phyloP scores from a whole-genome alignment of 1,139 yeast genomes.

The Suhomyces anneliseae region DNA sequence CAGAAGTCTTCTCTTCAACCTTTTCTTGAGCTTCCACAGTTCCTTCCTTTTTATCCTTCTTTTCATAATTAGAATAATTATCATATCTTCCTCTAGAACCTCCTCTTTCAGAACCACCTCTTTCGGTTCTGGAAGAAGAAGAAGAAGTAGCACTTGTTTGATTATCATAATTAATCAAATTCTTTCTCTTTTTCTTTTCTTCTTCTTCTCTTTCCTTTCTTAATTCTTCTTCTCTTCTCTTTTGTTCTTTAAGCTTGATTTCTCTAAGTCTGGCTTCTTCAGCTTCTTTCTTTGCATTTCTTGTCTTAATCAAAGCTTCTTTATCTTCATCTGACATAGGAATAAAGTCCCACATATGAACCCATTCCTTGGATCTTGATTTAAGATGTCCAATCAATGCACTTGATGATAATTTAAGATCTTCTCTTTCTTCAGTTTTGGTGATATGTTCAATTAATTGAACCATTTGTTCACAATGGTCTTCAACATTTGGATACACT shows the following conservation, averaged over 20 bases:
- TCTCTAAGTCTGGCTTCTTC: slow-evolving; percentile 16
- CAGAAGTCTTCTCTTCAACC: slow-evolving; percentile 2
- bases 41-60: not conserved
- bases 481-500: slow-evolving; percentile 67
- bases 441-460: slow-evolving; percentile 51
- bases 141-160: slow-evolving; percentile 3
- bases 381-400: slow-evolving; percentile 75
- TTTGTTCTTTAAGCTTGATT: slow-evolving; percentile 12
- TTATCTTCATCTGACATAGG: slow-evolving; percentile 40
- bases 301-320: slow-evolving; percentile 21
- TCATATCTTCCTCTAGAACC: slow-evolving; percentile 19
- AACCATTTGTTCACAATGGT: slow-evolving; percentile 60
- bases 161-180: slow-evolving; percentile 25
- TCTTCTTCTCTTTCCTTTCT: slow-evolving; percentile 25
- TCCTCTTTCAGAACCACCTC: slow-evolving; percentile 11
- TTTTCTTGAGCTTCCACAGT: slow-evolving; percentile 2
- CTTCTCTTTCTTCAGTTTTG: slow-evolving; percentile 66
- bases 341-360: slow-evolving; percentile 58
- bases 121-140: slow-evolving; percentile 5
- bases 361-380: slow-evolving; percentile 57
- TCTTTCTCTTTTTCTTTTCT: slow-evolving; percentile 18
- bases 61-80: slow-evolving; percentile 29
- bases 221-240: slow-evolving; percentile 17
- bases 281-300: slow-evolving; percentile 21
- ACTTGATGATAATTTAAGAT: slow-evolving; percentile 73